Percentiles rank a stretch among this genome's conserved stretches.
These are phyloP conservation scores for Hibiscus tridactylites DNA, from an alignment of 345 rosid genomes.

Conservation along the genomic window DNA sequence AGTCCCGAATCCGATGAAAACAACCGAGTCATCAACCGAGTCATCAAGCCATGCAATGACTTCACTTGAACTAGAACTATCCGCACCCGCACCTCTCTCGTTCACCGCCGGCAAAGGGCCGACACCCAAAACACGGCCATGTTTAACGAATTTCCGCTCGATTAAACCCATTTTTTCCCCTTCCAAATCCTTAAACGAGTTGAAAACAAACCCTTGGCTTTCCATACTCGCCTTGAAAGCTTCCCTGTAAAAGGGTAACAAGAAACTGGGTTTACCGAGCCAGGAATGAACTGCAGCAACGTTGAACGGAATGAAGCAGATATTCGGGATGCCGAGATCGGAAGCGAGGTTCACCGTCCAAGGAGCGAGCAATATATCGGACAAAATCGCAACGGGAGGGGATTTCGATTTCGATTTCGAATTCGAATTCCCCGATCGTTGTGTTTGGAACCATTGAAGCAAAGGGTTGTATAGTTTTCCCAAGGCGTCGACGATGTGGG, in stretches of 20 bases:
- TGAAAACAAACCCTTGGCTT: constrained; percentile 51
- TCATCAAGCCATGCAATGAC: constrained; percentile 63
- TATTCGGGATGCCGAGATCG: constrained; percentile 23
- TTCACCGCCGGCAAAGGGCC: constrained; percentile 35
- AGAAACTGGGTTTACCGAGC: constrained; percentile 9
- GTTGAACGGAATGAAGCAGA: constrained; percentile 50
- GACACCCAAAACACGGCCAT: constrained; percentile 33
- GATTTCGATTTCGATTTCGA: constrained; percentile 20
- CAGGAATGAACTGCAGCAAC: constrained; percentile 18
- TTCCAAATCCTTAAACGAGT: constrained; percentile 43
- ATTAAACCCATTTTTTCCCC: constrained; percentile 31
- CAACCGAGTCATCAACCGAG: constrained; percentile 29
- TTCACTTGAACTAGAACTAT: constrained; percentile 17
- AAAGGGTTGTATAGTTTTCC: constrained; percentile 33
- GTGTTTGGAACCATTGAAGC: constrained; percentile 39
- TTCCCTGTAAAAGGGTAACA: constrained; percentile 20
- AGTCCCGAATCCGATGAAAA: constrained; percentile 77
- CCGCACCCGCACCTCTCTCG: constrained; percentile 25
- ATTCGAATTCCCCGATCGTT: constrained; percentile 11
- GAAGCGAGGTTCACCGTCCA: constrained; percentile 42
- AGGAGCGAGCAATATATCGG: constrained; percentile 46
- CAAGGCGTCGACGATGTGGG: constrained; percentile 21
- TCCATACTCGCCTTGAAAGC: constrained; percentile 16
- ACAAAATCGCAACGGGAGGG: constrained; percentile 45
- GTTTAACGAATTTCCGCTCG: constrained; percentile 20